Evolutionary conservation across 768 basidiomycete genomes (phyloP).

Genomic region (Tylopilus cervinicoccineus): DNA sequence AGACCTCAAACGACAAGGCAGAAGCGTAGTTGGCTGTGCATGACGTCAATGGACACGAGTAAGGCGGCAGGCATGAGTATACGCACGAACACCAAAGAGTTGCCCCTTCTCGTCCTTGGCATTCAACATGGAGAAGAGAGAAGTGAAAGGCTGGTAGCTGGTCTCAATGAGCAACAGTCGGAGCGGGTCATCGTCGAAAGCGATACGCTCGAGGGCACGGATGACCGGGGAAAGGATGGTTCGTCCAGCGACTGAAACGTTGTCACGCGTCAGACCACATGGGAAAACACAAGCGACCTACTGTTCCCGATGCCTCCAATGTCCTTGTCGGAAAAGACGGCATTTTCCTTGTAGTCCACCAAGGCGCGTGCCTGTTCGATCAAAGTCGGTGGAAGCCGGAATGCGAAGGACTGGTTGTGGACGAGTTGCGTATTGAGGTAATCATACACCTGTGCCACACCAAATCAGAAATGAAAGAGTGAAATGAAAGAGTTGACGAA

Average conservation of each 20-base stretch:
- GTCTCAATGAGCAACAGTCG: conserved; percentile 73
- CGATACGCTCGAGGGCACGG: conserved; percentile 68
- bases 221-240: conserved; percentile 71
- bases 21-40: conserved; percentile 64
- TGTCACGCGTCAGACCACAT: neutral
- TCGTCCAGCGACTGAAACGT: conserved; percentile 66
- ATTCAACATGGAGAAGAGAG: conserved; percentile 74
- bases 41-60: neutral
- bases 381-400: conserved; percentile 68
- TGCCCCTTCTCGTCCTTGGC: conserved; percentile 49
- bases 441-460: conserved; percentile 56
- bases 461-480: conserved; percentile 10
- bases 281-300: conserved; percentile 30
- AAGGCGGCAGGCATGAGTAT: neutral
- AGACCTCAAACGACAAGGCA: conserved; percentile 70
- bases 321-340: conserved; percentile 62
- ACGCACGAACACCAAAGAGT: conserved; percentile 61
- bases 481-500: conserved; percentile 32
- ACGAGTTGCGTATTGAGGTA: conserved; percentile 72
- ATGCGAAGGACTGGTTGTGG: conserved; percentile 80
- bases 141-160: conserved; percentile 86
- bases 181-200: conserved; percentile 73
- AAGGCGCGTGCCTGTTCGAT: conserved; percentile 68
- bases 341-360: conserved; percentile 75
- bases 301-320: conserved; percentile 73